Base-by-base conservation (phyloP, 2,329 filamentous ascomycete species). In the Colletotrichum filicis region DNA sequence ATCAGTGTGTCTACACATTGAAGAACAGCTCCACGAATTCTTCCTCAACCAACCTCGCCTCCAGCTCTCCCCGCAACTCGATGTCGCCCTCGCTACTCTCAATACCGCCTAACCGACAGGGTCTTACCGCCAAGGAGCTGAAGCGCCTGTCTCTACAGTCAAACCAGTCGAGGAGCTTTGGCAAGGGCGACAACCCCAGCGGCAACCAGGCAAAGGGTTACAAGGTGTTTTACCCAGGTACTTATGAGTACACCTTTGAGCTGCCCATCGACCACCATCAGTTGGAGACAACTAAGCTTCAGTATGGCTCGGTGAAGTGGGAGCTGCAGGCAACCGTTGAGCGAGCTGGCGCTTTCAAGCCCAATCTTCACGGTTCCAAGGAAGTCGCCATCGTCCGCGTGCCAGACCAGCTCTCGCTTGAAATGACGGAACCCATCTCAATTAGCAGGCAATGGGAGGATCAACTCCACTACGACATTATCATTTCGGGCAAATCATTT, bases 381-480 rank as follows among this genome's bases (percentile, higher is more conserved):
- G 95, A 98, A 81, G 92, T 98, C 3, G 90, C 89, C 9, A 91
- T 98, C 60, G 94, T 98, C 66, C 92, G 95, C 57, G 92, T 97
- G 4, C 95, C 95, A 0, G 91, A 96, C 61, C 95, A 97, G 82
- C 90, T 95, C 58, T 98, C 95, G 0, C 86, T 98, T 28, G 95
- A 98, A 82, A 95, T 95, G 82, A 93, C 95, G 30, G 95, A 98
- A 80, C 95, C 95, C 3, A 98, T 98, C 78, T 96, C 95, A 12
- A 98, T 98, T 79, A 96, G 94, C 75, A 89, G 95, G 24, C 95
- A 94, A 74, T 98, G 95, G 95, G 95, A 98, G 80, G 95, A 98
- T 77, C 95, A 98, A 79, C 86, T 98, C 37, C 95, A 97, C 79
- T 98, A 98, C 83, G 95, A 98, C 78, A 98, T 98, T 77, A 92